Evolutionary conservation across 2,329 filamentous ascomycete species (phyloP), one percentile per base, ranked within the genome.

Genomic region (Neocatenulostroma microsporum): DNA sequence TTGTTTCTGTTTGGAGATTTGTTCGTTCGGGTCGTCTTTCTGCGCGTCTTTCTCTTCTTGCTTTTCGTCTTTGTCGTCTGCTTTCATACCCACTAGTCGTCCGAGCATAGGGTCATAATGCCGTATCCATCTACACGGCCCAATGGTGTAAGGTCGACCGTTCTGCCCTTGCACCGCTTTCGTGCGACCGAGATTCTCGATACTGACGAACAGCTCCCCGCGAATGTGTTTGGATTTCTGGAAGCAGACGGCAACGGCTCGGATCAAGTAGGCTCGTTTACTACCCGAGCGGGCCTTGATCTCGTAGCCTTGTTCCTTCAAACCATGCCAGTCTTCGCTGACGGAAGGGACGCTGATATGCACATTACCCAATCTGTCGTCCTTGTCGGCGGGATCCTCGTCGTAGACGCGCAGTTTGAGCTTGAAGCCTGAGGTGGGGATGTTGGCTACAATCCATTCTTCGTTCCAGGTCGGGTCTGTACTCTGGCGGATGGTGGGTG

Each of bases 101-200:
- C 89, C 89, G 44, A 95, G 85, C 68, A 95, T 74, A 3, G 88
- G 86, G 45, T 84, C 93, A 55, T 82, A 89, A 58, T 95, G 89
- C 50, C 84, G 84, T 46, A 82, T 80, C 76, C 79, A 94, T 31
- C 68, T 70, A 37, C 66, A 79, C 62, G 86, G 85, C 0, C 83
- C 87, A 21, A 91, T 50, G 0, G 89, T 95, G 60, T 87, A 94
- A 57, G 84, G 53, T 68, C 82, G 51, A 56, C 84, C 69, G 63
- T 78, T 55, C 42, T 58, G 55, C 2, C 56, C 56, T 64, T 84
- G 57, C n/a, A n/a, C n/a, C 60, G 78, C 55, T 60, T 77, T 54
- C 10, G 86, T 91, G 42, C 72, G 73, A 1, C 85, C 87, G 11
- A 95, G 61, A n/a, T 87, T 72, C 51, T 87, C 73, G 15, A 87